A percentile compares a stretch with the other conserved stretches of the same genome.
Conservation (phyloP, 1,139 yeast species). For the Hyphopichia buzzinii region DNA sequence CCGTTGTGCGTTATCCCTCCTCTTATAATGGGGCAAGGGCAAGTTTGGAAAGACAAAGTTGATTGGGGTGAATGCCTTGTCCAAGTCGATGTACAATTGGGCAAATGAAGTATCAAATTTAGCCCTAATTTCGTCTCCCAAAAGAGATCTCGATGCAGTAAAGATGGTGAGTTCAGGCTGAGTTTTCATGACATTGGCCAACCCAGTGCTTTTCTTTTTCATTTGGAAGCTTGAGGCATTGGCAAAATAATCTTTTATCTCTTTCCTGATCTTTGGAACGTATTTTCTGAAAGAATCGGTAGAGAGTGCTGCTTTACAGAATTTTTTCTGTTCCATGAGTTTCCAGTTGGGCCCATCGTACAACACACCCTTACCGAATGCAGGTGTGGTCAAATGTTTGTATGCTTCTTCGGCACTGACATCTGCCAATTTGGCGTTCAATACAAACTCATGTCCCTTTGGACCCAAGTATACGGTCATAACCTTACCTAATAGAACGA, state of each 20-base stretch:
- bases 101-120: conserved; percentile 85
- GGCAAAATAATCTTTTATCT: conserved; percentile 63
- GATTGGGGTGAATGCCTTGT: conserved; percentile 94
- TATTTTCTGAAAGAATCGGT: conserved; percentile 79
- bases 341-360: conserved; percentile 94
- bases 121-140: conserved; percentile 89
- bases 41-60: conserved; percentile 93
- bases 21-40: conserved; percentile 83
- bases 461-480: conserved; percentile 98
- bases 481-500: conserved; percentile 80
- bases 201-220: conserved; percentile 43
- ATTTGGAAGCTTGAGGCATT: conserved; percentile 48
- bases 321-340: conserved; percentile 97
- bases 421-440: conserved; percentile 84
- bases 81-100: conserved; percentile 80
- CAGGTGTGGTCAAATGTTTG: conserved; percentile 95
- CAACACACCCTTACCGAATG: conserved; percentile 94
- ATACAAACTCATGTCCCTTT: conserved; percentile 94
- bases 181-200: conserved; percentile 69
- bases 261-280: conserved; percentile 86
- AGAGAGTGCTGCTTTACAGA: conserved; percentile 86
- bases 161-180: conserved; percentile 96
- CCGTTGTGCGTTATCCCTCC: conserved; percentile 84
- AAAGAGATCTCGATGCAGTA: conserved; percentile 87
- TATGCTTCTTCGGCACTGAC: conserved; percentile 97